Base-by-base conservation (phyloP, 805 yeast species). In the Starmerella floricola region DNA sequence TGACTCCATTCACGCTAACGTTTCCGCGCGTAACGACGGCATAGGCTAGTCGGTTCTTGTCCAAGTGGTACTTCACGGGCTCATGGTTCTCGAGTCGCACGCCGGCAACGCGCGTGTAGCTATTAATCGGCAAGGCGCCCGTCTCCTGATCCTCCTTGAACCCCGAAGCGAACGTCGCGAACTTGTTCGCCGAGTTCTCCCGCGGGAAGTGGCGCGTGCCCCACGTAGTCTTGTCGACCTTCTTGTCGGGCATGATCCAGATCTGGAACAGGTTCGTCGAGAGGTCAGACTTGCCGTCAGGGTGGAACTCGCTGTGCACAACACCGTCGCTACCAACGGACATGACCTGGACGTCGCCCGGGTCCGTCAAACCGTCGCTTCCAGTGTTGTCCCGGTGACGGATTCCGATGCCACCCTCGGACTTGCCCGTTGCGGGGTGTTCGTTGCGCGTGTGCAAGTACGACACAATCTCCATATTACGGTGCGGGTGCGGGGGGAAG, bases 321-420 rank as follows among this genome's bases (percentile, higher is more conserved):
- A 47, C 51, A n/a, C 51, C 51, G 20, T 42, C 44, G 32, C 40
- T 36, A 33, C 51, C 51, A 3, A 42, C 51, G 16, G 46, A 37
- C 51, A 47, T 47, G 27, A 47, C 51, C 42, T 47, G 51, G 23
- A 47, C 48, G 23, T 47, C 51, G 16, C 51, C 51, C 11, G 48
- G 46, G 28, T 38, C 41, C 8, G 51, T 47, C 16, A 42, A 23
- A 13, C 51, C 51, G 15, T 41, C 41, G 19, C 33, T 38, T 40
- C 51, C 51, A 4, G 40, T 41, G 51, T 38, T 41, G 38, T 47
- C 51, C 21, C 29, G 37, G 44, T 47, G 51, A 17, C 38, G 36
- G 29, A 47, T 40, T 16, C 48, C 51, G 12, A 35, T 44, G 24
- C 49, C 49, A 15, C 51, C 51, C 32, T 47, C 48, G 18, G 36